phyloP scores from a whole-genome alignment of 306 rosid species.

The Medicago ruthenica region DNA sequence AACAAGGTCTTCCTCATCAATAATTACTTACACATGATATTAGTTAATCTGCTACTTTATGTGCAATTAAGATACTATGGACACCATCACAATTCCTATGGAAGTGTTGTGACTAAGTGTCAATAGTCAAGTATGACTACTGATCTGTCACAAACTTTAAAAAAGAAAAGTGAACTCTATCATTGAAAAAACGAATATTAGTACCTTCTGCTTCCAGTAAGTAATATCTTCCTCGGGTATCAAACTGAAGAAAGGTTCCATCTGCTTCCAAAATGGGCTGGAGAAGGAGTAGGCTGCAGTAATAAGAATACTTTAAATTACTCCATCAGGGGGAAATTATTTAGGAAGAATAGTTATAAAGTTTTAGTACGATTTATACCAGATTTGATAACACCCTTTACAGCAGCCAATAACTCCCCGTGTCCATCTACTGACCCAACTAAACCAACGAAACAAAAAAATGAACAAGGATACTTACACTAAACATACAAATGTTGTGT shows the following conservation, averaged over 20 bases:
- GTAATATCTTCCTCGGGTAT: slow-evolving; percentile 69
- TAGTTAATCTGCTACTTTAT: background rate
- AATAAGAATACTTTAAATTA: slow-evolving; percentile 47
- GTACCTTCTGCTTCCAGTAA: slow-evolving; percentile 86
- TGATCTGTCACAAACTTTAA: slow-evolving; percentile 2
- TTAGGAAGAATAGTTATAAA: slow-evolving; percentile 40
- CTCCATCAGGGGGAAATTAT: slow-evolving; percentile 32
- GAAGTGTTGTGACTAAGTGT: slow-evolving; percentile 1
- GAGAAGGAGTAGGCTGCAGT: slow-evolving; percentile 70
- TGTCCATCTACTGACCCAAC: slow-evolving; percentile 94
- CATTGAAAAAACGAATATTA: slow-evolving; percentile 37
- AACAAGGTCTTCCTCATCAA: slow-evolving; percentile 21
- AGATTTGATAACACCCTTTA: slow-evolving; percentile 71
- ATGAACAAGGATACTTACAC: slow-evolving; percentile 46
- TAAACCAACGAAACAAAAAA: slow-evolving; percentile 53
- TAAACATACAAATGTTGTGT: slow-evolving; percentile 8
- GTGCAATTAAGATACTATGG: slow-evolving; percentile 17
- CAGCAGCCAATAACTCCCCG: slow-evolving; percentile 92
- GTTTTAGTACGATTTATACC: slow-evolving; percentile 56
- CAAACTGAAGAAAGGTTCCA: slow-evolving; percentile 82
- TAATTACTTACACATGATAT: slow-evolving; percentile 20
- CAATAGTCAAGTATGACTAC: slow-evolving; percentile 21
- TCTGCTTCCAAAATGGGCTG: slow-evolving; percentile 84
- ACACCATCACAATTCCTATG: slow-evolving; percentile 10
- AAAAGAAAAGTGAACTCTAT: slow-evolving; percentile 9